A percentile compares a stretch with the other conserved stretches of the same genome.
Evolutionary conservation across 805 yeast genomes (phyloP).

Genomic region (Lachancea lanzarotensis): DNA sequence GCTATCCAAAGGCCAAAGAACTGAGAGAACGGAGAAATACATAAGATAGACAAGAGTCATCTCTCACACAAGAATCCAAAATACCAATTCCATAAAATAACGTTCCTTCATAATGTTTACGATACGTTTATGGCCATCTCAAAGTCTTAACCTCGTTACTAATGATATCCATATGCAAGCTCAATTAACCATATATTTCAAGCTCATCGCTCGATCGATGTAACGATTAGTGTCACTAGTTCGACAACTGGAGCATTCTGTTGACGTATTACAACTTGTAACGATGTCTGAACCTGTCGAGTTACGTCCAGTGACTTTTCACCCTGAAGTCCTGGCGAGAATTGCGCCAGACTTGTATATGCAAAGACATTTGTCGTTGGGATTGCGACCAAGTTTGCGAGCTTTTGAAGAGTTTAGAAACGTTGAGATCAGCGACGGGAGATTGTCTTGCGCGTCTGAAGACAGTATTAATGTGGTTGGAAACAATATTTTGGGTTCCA

Average conservation of each 20-base stretch:
- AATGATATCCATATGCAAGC: no score
- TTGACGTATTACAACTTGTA: not conserved
- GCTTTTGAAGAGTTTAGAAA: slow-evolving; percentile 66
- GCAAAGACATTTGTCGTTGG: slow-evolving; percentile 68
- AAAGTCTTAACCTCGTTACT: no score
- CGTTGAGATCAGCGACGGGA: slow-evolving; percentile 39
- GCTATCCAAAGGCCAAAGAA: no score
- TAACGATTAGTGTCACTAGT: no score
- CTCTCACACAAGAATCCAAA: no score
- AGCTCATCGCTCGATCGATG: not conserved
- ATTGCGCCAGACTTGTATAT: slow-evolving; percentile 81
- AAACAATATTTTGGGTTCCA: slow-evolving; percentile 51
- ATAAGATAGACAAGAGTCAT: no score
- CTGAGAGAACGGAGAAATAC: no score
- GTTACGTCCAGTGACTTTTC: slow-evolving; percentile 50
- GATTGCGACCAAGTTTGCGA: slow-evolving; percentile 71
- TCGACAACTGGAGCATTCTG: not conserved
- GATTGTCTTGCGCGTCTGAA: slow-evolving; percentile 35
- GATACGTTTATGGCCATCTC: no score
- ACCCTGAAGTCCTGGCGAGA: slow-evolving; percentile 76
- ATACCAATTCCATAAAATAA: no score
- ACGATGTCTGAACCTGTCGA: slow-evolving; percentile 20
- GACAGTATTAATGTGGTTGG: slow-evolving; percentile 21
- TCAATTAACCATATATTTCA: no score
- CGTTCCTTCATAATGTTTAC: no score